Evolutionary conservation across 148 eudicot genomes (phyloP).

Genomic region (Talinum fruticosum): DNA sequence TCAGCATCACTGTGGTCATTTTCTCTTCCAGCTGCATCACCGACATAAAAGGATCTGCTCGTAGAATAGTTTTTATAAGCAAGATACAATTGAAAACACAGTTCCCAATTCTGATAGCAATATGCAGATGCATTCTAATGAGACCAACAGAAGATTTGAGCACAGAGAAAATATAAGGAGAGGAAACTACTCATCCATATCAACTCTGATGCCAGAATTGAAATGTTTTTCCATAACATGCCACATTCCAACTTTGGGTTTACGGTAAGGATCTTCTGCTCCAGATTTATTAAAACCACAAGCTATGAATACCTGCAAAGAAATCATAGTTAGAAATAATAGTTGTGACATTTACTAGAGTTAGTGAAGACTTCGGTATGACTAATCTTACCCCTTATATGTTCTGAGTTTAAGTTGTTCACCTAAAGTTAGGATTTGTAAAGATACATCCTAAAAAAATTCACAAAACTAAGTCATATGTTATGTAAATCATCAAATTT

Average conservation of each 20-base stretch:
- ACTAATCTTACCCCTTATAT: too few species aligned
- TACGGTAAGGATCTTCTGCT: conserved; percentile 64
- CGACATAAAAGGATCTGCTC: conserved; percentile 89
- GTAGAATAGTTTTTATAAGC: conserved; percentile 9
- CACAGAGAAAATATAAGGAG: not conserved
- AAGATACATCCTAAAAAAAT: too few species aligned
- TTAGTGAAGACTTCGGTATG: too few species aligned
- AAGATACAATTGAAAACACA: not conserved
- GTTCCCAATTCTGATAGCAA: not conserved
- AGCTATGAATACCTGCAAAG: conserved; percentile 76
- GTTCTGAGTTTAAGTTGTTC: too few species aligned
- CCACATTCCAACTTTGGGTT: conserved; percentile 97
- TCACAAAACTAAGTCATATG: too few species aligned
- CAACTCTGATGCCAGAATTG: conserved; percentile 78
- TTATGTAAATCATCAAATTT: too few species aligned
- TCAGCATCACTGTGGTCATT: conserved; percentile 87
- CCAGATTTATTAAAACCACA: conserved; percentile 66
- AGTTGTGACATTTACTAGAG: too few species aligned
- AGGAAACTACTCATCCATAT: conserved; percentile 68
- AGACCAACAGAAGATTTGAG: not conserved
- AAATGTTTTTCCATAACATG: conserved; percentile 74
- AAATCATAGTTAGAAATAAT: too few species aligned
- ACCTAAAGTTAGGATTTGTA: too few species aligned
- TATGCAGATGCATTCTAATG: not conserved
- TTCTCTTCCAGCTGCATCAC: conserved; percentile 92